phyloP scores from a whole-genome alignment of 2,329 filamentous ascomycete genomes.

The Trichoderma breve region DNA sequence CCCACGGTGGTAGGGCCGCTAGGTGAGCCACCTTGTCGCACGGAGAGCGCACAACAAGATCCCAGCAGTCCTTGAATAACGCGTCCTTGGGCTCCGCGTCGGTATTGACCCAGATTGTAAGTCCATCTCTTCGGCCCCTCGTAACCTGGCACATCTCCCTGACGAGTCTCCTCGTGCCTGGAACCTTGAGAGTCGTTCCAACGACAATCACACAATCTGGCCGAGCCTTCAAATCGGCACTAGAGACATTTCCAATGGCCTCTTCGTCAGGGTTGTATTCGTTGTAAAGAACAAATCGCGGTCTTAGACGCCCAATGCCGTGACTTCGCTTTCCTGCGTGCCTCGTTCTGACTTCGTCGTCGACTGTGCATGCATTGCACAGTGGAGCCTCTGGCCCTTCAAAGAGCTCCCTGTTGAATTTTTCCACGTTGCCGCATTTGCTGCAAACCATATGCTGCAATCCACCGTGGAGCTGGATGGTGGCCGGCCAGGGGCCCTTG shows the following conservation, averaged over 20 bases:
- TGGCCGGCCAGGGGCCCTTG: constrained; percentile 89
- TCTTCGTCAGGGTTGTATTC: constrained; percentile 96
- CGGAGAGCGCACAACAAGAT: constrained; percentile 81
- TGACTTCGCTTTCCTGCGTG: constrained; percentile 85
- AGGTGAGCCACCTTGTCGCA: constrained; percentile 83
- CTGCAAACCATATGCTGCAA: constrained; percentile 96
- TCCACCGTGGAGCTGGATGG: constrained; percentile 90
- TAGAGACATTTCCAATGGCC: constrained; percentile 88
- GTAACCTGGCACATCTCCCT: constrained; percentile 87
- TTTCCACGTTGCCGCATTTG: constrained; percentile 76
- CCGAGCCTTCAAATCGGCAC: constrained; percentile 77
- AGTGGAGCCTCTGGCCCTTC: constrained; percentile 78
- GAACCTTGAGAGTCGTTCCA: constrained; percentile 92
- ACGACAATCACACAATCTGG: constrained; percentile 94
- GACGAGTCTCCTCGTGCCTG: constrained; percentile 84
- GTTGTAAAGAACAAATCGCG: constrained; percentile 95
- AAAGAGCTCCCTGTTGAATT: constrained; percentile 78
- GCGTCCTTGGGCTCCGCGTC: constrained; percentile 77
- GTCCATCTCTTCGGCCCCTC: constrained; percentile 75
- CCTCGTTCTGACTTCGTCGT: constrained; percentile 72
- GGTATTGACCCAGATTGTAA: constrained; percentile 93
- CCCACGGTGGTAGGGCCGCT: constrained; percentile 61
- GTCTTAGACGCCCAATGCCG: constrained; percentile 84
- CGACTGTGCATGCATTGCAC: constrained; percentile 70
- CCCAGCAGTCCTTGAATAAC: constrained; percentile 91